A percentile compares a stretch with the other conserved stretches of the same genome.
phyloP scores from a whole-genome alignment of 2,329 filamentous ascomycete species.

The Scytalidium lignicola region DNA sequence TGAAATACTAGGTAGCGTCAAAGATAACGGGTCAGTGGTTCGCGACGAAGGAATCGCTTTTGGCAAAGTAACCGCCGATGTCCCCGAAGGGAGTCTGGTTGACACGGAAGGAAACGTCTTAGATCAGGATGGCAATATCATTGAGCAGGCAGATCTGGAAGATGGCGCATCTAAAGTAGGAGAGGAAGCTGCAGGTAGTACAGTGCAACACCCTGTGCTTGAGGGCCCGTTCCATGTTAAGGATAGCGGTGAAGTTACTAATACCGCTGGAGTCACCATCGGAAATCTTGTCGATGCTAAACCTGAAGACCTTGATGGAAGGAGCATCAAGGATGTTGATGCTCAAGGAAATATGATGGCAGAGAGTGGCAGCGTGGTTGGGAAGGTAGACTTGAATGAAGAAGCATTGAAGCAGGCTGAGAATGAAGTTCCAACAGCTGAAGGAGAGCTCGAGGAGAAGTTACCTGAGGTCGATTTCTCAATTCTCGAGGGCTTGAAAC shows the following conservation, averaged over 20 bases:
- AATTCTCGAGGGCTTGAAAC: slow-evolving; percentile 45
- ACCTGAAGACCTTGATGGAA: slow-evolving; percentile 45
- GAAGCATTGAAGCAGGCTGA: slow-evolving; percentile 26
- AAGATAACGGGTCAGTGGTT: slow-evolving; percentile 49
- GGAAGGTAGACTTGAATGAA: slow-evolving; percentile 32
- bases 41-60: slow-evolving; percentile 48
- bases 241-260: slow-evolving; percentile 50
- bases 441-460: slow-evolving; percentile 22
- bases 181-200: too few species aligned
- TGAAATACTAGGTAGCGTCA: slow-evolving; percentile 23
- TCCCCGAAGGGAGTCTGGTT: slow-evolving; percentile 40
- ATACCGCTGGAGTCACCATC: slow-evolving; percentile 47
- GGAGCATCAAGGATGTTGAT: slow-evolving; percentile 60
- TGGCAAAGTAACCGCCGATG: slow-evolving; percentile 44
- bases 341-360: slow-evolving; percentile 51
- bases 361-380: slow-evolving; percentile 53
- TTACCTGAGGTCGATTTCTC: slow-evolving; percentile 17
- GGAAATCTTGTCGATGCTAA: slow-evolving; percentile 40
- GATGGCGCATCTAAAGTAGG: slow-evolving; percentile 3
- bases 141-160: slow-evolving; percentile 31
- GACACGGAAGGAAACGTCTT: slow-evolving; percentile 52
- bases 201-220: slow-evolving; percentile 46
- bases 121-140: slow-evolving; percentile 46
- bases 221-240: slow-evolving; percentile 41
- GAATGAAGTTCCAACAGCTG: slow-evolving; percentile 11